phyloP scores from a whole-genome alignment of 2,329 filamentous ascomycete species.

The Alternaria tenuissima region DNA sequence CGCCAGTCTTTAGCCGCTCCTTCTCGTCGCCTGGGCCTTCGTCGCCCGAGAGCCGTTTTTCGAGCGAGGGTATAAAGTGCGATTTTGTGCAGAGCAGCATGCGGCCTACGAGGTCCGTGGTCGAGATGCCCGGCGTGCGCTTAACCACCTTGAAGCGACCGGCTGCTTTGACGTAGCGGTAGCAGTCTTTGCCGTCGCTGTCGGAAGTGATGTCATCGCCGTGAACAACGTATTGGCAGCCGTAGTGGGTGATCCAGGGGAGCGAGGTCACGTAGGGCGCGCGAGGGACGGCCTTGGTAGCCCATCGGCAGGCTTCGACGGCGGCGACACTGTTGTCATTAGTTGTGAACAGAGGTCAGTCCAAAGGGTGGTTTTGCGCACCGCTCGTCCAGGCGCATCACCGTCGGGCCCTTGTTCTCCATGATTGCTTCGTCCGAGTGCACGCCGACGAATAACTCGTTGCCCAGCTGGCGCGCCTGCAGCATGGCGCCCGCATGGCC shows the following conservation, averaged over 20 bases:
- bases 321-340: constrained; percentile 72
- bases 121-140: constrained; percentile 94
- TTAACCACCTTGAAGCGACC: constrained; percentile 96
- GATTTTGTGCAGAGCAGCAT: constrained; percentile 96
- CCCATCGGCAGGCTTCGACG: constrained; percentile 95
- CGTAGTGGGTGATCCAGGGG: constrained; percentile 93
- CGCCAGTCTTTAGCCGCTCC: constrained; percentile 70
- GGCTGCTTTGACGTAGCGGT: constrained; percentile 95
- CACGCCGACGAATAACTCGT: constrained; percentile 88
- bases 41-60: constrained; percentile 70
- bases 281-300: constrained; percentile 80
- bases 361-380: constrained; percentile 38
- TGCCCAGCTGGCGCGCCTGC: constrained; percentile 89
- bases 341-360: not conserved
- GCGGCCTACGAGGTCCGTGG: constrained; percentile 95
- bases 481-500: constrained; percentile 97
- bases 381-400: constrained; percentile 94
- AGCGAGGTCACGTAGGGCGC: constrained; percentile 95
- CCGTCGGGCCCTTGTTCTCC: constrained; percentile 96
- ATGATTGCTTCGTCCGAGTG: constrained; percentile 96
- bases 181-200: constrained; percentile 92
- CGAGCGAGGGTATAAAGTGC: constrained; percentile 88
- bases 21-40: constrained; percentile 75
- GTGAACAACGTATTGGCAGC: constrained; percentile 94
- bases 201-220: constrained; percentile 98